phyloP scores from a whole-genome alignment of 768 basidiomycete species.

The Cantharellus anzutake region DNA sequence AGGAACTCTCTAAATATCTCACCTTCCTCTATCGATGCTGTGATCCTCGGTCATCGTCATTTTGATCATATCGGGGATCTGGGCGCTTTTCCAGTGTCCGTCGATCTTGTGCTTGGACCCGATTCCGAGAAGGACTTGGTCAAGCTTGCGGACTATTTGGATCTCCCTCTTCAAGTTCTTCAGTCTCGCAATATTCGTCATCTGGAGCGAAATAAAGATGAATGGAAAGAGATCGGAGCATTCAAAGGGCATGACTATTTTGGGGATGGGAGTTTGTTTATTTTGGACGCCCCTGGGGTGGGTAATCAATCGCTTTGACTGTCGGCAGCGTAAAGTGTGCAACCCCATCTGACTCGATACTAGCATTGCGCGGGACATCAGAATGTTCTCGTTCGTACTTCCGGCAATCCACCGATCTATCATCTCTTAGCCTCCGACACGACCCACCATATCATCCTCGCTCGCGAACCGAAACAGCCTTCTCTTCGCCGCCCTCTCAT shows the following conservation, averaged over 20 bases:
- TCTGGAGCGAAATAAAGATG: not conserved
- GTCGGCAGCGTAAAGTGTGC: not conserved
- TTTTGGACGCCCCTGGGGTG: not conserved
- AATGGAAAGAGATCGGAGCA: not conserved
- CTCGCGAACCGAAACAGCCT: too few relatives aligned
- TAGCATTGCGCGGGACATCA: not conserved
- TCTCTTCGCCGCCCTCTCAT: too few relatives aligned
- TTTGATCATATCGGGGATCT: not conserved
- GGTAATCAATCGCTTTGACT: not conserved
- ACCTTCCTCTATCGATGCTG: not conserved
- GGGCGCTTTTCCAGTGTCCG: not conserved
- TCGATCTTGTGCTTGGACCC: not conserved
- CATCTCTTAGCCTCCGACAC: not conserved
- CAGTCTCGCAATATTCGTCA: not conserved
- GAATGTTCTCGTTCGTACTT: not conserved
- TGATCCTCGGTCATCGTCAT: not conserved
- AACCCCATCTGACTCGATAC: not conserved
- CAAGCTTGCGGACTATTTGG: not conserved
- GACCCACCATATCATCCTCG: not conserved
- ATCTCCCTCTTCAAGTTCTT: not conserved
- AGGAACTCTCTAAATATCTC: not conserved
- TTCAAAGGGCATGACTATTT: not conserved
- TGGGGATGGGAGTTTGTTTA: not conserved
- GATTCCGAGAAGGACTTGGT: not conserved
- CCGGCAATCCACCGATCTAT: not conserved